Evolutionary conservation across 2,329 filamentous ascomycete genomes (phyloP), one percentile per base, ranked within the genome.

Genomic region (Aspergillus amoenus): DNA sequence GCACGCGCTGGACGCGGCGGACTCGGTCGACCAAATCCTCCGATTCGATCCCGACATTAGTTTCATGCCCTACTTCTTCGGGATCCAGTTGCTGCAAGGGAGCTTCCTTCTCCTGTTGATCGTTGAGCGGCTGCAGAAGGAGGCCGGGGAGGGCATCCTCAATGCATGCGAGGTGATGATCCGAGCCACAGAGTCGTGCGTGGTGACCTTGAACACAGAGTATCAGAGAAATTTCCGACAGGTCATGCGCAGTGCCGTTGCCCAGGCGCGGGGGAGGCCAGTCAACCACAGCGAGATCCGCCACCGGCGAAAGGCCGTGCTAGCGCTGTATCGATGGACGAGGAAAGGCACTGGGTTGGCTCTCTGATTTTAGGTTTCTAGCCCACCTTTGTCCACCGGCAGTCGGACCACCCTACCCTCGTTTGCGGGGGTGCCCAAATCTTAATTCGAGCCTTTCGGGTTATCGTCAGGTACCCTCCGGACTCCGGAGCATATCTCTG

Each of bases 1-100:
- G 4, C 93, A 97, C 70, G 93, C 92, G 11, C 89, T 97, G 4
- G 88, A 89, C 13, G 92, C 93, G 0, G 92, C 93, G 4, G 91
- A 96, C 75, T 91, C 92, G 12, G 90, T 96, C 64, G 86, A 85
- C 70, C 87, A 91, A 66, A 94, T 97, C 53, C 85, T 97, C 44
- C 91, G 96, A 66, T 91, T 89, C 70, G 93, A 97, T 69, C 91
- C 93, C 0, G 91, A 94, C 56, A 81, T 96, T 49, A 93, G 93
- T 73, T 95, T 96, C 75, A 96, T 96, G 91, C 93, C 93, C 1
- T 96, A 95, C 78, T 96, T 96, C 79, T 96, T 96, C 64, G 93
- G 92, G 57, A 93, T 96, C 60, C 96, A 96, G 71, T 81, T 97
- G 3, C 79, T 97, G 5, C 93, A 97, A 70, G 93, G 92, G 5